These are phyloP conservation scores for Paulownia fortunei DNA, from an alignment of 257 asterid species.

Conservation along the genomic window DNA sequence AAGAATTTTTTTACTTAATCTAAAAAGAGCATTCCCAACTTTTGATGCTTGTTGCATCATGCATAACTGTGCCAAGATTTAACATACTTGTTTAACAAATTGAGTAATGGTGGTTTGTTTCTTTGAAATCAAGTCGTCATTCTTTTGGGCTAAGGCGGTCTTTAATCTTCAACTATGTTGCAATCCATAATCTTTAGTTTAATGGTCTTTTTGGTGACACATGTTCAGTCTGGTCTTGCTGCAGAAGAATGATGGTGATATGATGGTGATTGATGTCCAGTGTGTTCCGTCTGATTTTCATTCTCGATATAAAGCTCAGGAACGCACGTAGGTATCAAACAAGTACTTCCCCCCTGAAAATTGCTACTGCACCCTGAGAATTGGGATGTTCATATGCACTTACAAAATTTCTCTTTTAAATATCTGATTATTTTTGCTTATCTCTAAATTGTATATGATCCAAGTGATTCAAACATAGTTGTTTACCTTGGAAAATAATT, in stretches of 20 bases:
- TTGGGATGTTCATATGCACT: slow-evolving; percentile 15
- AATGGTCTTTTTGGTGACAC: slow-evolving; percentile 25
- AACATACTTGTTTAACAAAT: neutral
- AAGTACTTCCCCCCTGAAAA: slow-evolving; percentile 25
- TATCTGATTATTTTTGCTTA: slow-evolving; percentile 2
- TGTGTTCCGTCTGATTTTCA: slow-evolving; percentile 89
- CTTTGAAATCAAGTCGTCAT: neutral
- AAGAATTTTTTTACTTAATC: neutral
- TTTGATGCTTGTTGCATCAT: neutral
- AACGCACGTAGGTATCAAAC: slow-evolving; percentile 91
- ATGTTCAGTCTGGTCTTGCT: slow-evolving; percentile 37
- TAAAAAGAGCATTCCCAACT: slow-evolving; percentile 1
- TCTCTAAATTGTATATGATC: neutral
- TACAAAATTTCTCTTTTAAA: neutral
- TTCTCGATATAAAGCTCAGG: slow-evolving; percentile 85
- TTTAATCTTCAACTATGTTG: slow-evolving; percentile 11
- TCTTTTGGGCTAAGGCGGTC: slow-evolving; percentile 16
- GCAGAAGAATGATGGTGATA: slow-evolving; percentile 90
- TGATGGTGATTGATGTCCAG: slow-evolving; percentile 74
- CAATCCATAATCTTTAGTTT: neutral
- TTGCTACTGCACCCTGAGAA: slow-evolving; percentile 7
- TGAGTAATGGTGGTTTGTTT: neutral
- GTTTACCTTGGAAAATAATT: neutral
- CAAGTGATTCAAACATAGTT: neutral
- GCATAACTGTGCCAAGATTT: slow-evolving; percentile 2